Evolutionary conservation across 176 grass and related monocot genomes (phyloP).

Genomic region (Hsuehochloa calcarea): DNA sequence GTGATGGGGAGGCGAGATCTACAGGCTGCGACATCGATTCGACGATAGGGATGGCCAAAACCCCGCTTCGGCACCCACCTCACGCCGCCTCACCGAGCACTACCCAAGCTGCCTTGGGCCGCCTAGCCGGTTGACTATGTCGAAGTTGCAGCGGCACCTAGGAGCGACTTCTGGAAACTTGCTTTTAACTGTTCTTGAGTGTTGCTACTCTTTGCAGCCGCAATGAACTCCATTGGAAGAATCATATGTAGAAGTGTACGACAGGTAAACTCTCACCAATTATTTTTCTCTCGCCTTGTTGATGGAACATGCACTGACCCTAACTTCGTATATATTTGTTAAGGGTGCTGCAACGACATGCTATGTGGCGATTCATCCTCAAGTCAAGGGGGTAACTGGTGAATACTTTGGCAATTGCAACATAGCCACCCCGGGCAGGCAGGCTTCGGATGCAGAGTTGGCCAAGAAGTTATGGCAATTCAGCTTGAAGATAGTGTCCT

Average conservation of each 20-base stretch:
- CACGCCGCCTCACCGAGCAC: too few species aligned
- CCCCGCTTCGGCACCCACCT: too few species aligned
- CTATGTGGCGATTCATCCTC: constrained; percentile 68
- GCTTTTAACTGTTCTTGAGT: not conserved
- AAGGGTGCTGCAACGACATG: constrained; percentile 84
- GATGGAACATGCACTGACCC: not conserved
- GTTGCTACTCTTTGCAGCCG: not conserved
- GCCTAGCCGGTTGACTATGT: too few species aligned
- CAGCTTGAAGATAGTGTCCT: constrained; percentile 28
- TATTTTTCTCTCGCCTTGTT: not conserved
- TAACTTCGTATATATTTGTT: not conserved
- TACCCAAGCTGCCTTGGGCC: too few species aligned
- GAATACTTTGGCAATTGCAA: constrained; percentile 50
- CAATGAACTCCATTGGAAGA: constrained; percentile 36
- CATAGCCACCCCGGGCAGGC: constrained; percentile 33
- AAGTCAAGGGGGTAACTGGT: constrained; percentile 22
- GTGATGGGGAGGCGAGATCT: too few species aligned
- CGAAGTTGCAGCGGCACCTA: too few species aligned
- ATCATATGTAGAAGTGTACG: constrained; percentile 20
- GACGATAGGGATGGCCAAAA: too few species aligned
- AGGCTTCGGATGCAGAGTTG: constrained; percentile 55
- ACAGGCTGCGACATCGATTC: too few species aligned
- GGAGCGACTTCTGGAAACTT: too few species aligned
- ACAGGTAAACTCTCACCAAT: constrained; percentile 10
- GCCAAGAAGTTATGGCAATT: constrained; percentile 71